Evolutionary conservation across 345 rosid genomes (phyloP), one percentile per base, ranked within the genome.

Genomic region (Microthlaspi erraticum): DNA sequence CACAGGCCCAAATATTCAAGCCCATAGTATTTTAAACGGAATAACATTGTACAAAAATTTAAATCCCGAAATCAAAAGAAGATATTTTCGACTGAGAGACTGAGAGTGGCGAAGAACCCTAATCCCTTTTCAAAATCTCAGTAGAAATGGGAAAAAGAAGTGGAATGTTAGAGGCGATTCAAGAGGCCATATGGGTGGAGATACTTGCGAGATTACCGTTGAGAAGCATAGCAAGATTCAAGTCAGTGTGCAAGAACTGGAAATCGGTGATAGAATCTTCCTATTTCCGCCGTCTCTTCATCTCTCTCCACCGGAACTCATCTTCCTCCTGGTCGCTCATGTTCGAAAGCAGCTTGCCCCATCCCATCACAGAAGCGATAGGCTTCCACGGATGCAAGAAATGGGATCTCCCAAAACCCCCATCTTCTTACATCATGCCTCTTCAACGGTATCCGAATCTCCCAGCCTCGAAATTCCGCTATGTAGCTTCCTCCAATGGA

Each of bases 281-380:
- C 0, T 43, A 55, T 0, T 8, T 68, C 8, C 55, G 72, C 2
- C 5, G 36, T 32, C 26, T 43, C 64, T 68, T 44, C 10, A 3
- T 19, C 23, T 43, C 63, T 33, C 8, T 33, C 4, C 64, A 68
- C 64, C 17, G 3, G 37, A 33, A 33, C 55, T 44, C 45, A 1
- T 44, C 64, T 33, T 19, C 64, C 26, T 56, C 72, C 0, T 68
- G 72, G 72, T 68, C 64, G 5, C 52, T 66, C 52, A 41, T 53
- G 42, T 53, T 66, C 42, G 37, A 32, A 53, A 41, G 2, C 23
- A 2, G 1, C 23, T 1, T 1, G 1, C 23, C 0, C 41, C 52
- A 5, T 18, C 61, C 53, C n/a, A 31, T 10, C 61, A 17, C 48
- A 38, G 70, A 65, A 50, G 70, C 60, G 14, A 38, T 51, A 8